These are phyloP conservation scores for Penicillium frequentans DNA, from an alignment of 2,329 filamentous ascomycete species.

Conservation along the genomic window DNA sequence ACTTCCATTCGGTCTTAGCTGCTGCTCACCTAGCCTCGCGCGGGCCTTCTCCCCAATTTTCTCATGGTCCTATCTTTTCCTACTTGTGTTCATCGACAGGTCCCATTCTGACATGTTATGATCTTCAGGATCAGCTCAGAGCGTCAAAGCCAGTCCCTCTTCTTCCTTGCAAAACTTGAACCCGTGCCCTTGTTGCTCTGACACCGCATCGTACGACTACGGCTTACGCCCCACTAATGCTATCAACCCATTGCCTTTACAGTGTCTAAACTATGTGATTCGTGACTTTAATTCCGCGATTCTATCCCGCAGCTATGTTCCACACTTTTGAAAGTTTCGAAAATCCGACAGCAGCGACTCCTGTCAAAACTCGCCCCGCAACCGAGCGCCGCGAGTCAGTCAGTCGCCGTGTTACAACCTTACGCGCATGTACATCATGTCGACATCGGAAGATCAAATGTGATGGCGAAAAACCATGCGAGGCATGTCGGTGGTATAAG, in stretches of 20 bases:
- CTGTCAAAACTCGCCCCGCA: conserved; percentile 27
- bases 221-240: conserved; percentile 1
- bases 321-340: conserved; percentile 45
- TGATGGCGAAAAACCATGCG: conserved; percentile 77
- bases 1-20: conserved; percentile 11
- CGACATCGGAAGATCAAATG: conserved; percentile 81
- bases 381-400: conserved; percentile 36
- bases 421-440: conserved; percentile 69
- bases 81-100: not conserved
- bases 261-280: conserved; percentile 17
- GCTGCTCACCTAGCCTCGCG: conserved; percentile 5
- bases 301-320: conserved; percentile 34
- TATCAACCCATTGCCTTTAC: conserved; percentile 1
- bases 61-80: not conserved
- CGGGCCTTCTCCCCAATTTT: not conserved
- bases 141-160: not conserved
- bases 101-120: not conserved
- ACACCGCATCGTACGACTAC: conserved; percentile 2
- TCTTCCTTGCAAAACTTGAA: not conserved
- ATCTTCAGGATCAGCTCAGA: not conserved
- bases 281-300: not conserved
- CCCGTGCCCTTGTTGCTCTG: not conserved
- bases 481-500: conserved; percentile 78
- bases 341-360: conserved; percentile 31
- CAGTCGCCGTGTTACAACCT: conserved; percentile 38